A percentile compares a stretch with the other conserved stretches of the same genome.
phyloP scores from a whole-genome alignment of 176 grass and related monocot species.

The Calamus simplicifolius region DNA sequence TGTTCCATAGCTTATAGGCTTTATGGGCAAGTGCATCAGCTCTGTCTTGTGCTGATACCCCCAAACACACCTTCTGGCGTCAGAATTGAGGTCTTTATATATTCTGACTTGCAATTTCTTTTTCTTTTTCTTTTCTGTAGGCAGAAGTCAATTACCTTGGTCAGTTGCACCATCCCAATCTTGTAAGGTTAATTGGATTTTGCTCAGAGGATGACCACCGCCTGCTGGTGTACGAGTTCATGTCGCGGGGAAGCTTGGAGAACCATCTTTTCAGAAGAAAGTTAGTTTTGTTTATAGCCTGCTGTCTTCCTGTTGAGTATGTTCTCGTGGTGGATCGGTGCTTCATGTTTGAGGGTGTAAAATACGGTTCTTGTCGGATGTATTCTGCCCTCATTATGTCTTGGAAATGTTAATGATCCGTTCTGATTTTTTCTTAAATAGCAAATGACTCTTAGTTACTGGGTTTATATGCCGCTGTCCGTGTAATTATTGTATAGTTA shows the following conservation, averaged over 20 bases:
- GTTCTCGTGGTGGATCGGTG: not conserved
- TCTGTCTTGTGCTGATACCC: no score
- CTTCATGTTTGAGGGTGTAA: no score
- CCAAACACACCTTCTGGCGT: no score
- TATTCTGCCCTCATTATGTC: no score
- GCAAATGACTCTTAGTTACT: constrained; percentile 15
- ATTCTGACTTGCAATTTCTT: not conserved
- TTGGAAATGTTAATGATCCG: no score
- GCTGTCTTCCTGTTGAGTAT: not conserved
- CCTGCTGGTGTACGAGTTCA: constrained; percentile 82
- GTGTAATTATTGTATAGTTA: no score
- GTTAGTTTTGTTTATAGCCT: constrained; percentile 18
- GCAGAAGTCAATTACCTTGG: constrained; percentile 89
- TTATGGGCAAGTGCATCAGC: no score
- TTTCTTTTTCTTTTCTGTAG: constrained; percentile 14
- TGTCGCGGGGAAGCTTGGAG: constrained; percentile 92
- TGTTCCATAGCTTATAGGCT: no score
- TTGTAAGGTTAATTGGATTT: constrained; percentile 81
- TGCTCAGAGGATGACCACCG: constrained; percentile 78
- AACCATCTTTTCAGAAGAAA: constrained; percentile 96
- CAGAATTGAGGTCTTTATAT: no score
- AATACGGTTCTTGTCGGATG: no score
- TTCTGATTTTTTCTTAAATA: no score
- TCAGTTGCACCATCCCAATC: constrained; percentile 75
- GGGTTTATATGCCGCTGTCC: not conserved